Conservation (phyloP, 1,284 basidiomycete species). For the Ustilago curta region DNA sequence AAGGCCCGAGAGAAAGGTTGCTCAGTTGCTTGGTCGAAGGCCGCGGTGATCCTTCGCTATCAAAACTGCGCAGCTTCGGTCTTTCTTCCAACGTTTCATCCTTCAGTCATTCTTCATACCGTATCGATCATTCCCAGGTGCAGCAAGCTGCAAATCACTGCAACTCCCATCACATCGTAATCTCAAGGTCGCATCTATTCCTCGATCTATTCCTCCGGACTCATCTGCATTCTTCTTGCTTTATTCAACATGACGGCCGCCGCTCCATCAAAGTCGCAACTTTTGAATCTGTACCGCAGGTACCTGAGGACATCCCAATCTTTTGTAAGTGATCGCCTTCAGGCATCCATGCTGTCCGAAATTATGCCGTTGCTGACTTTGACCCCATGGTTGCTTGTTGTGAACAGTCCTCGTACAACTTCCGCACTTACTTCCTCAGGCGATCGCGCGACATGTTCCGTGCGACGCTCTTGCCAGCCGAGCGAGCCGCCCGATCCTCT, state of each 20-base stretch:
- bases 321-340: slow-evolving; percentile 58
- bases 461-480: slow-evolving; percentile 49
- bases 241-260: slow-evolving; percentile 32
- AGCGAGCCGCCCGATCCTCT: slow-evolving; percentile 48
- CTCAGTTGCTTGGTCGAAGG: slow-evolving; percentile 19
- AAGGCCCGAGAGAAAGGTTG: slow-evolving; percentile 11
- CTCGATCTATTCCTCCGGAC: too few relatives aligned
- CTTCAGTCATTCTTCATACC: background rate
- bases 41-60: slow-evolving; percentile 17
- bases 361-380: background rate
- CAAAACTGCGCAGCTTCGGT: slow-evolving; percentile 16
- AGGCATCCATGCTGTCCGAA: background rate
- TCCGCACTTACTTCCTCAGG: slow-evolving; percentile 68
- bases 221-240: background rate
- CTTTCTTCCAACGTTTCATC: background rate
- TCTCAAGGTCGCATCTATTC: background rate
- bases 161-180: background rate
- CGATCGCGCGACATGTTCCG: slow-evolving; percentile 68
- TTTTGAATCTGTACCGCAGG: slow-evolving; percentile 63
- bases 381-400: background rate
- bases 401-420: slow-evolving; percentile 66
- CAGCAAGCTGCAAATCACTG: slow-evolving; percentile 1
- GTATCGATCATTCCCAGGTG: background rate
- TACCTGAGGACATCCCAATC: slow-evolving; percentile 66
- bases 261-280: slow-evolving; percentile 55